These are phyloP conservation scores for Areca catechu DNA, from an alignment of 176 grass and related monocot genomes.

Conservation along the genomic window DNA sequence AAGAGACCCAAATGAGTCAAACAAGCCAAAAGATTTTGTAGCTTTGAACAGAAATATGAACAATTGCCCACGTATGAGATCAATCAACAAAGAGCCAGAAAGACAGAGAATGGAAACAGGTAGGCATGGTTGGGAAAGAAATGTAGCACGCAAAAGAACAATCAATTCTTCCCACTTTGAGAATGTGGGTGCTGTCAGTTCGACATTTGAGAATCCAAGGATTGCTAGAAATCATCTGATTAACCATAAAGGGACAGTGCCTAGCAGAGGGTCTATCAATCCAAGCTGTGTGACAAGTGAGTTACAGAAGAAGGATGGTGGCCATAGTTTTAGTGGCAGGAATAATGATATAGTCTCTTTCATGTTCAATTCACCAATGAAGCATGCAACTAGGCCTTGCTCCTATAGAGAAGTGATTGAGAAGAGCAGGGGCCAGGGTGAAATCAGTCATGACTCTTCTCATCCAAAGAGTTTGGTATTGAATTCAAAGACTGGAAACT, in stretches of 20 bases:
- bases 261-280: neutral
- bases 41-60: no score
- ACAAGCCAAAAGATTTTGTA: no score
- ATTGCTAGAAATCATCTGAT: neutral
- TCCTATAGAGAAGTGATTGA: neutral
- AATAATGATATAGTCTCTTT: constrained; percentile 13
- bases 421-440: neutral
- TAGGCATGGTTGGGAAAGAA: constrained; percentile 1
- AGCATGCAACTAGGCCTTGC: neutral
- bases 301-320: neutral
- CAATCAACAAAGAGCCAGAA: neutral
- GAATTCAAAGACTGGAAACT: neutral
- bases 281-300: neutral
- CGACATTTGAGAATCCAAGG: neutral
- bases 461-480: neutral
- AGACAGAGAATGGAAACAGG: neutral
- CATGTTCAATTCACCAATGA: constrained; percentile 10
- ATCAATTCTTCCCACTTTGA: neutral
- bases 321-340: constrained; percentile 1
- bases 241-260: neutral
- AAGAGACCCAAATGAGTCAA: neutral
- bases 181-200: neutral
- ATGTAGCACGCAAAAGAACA: constrained; percentile 2
- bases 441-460: neutral
- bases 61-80: neutral